phyloP scores from a whole-genome alignment of 805 yeast species.

The Pichia rugopelliculosa region DNA sequence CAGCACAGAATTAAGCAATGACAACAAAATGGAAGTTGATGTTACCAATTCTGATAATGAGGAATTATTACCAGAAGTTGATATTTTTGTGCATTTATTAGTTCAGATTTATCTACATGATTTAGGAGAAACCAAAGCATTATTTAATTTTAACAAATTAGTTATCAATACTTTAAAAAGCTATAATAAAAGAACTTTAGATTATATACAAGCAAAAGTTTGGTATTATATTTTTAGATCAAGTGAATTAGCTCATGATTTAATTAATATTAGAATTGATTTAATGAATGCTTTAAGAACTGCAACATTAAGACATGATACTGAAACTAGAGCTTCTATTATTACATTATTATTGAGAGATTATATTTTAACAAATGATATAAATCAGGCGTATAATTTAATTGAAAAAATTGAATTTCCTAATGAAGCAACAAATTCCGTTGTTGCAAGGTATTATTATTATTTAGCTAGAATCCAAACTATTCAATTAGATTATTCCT shows the following conservation, averaged over 20 bases:
- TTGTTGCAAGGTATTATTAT: slow-evolving; percentile 86
- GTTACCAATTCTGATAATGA: slow-evolving; percentile 21
- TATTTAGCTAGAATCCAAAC: slow-evolving; percentile 88
- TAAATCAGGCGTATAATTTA: slow-evolving; percentile 81
- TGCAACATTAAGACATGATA: slow-evolving; percentile 85
- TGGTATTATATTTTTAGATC: slow-evolving; percentile 89
- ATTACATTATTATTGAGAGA: slow-evolving; percentile 81
- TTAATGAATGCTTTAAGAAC: slow-evolving; percentile 73
- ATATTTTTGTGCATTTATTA: slow-evolving; percentile 69
- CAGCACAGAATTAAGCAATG: slow-evolving; percentile 9
- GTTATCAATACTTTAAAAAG: slow-evolving; percentile 47
- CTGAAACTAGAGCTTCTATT: slow-evolving; percentile 82
- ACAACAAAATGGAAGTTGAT: slow-evolving; percentile 29
- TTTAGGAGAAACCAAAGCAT: slow-evolving; percentile 38
- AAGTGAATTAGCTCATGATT: slow-evolving; percentile 52
- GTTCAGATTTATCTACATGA: slow-evolving; percentile 74
- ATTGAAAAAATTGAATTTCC: slow-evolving; percentile 89
- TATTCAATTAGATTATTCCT: slow-evolving; percentile 84
- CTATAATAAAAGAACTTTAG: slow-evolving; percentile 77
- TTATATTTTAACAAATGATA: slow-evolving; percentile 70
- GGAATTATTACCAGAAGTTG: slow-evolving; percentile 67
- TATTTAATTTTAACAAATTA: slow-evolving; percentile 46
- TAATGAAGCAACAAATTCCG: slow-evolving; percentile 64
- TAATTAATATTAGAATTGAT: slow-evolving; percentile 56
- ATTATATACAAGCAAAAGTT: slow-evolving; percentile 77